Evolutionary conservation across 305 asterid species (phyloP).

Genomic region (Fraxinus paxiana): DNA sequence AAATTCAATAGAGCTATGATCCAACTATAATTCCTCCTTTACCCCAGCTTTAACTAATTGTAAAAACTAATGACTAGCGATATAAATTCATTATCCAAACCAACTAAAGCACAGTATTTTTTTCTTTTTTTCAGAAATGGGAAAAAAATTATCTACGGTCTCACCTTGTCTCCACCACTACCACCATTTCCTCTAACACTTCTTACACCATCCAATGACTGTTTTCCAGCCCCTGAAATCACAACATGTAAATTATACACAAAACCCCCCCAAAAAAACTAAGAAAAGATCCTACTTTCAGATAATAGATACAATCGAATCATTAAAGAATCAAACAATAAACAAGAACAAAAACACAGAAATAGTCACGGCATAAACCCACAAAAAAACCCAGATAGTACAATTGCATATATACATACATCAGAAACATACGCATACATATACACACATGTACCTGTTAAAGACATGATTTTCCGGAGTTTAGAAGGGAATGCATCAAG

Average conservation of each 20-base stretch:
- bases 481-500: conserved; percentile 72
- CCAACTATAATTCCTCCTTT: background rate
- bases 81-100: background rate
- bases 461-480: conserved; percentile 66
- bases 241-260: background rate
- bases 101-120: background rate
- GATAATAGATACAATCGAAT: background rate
- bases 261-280: background rate
- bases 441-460: conserved; percentile 32
- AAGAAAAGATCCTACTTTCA: background rate
- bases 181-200: conserved; percentile 28
- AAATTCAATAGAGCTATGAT: background rate
- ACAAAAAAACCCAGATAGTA: background rate
- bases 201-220: conserved; percentile 24
- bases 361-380: background rate
- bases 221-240: conserved; percentile 31
- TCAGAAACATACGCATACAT: background rate
- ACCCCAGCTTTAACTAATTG: background rate
- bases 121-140: background rate
- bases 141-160: conserved; percentile 8
- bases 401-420: background rate
- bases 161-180: conserved; percentile 37
- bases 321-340: background rate
- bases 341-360: background rate
- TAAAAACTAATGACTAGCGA: background rate